Conservation (phyloP, 2,329 filamentous ascomycete genomes). For the Verticillium klebahnii region DNA sequence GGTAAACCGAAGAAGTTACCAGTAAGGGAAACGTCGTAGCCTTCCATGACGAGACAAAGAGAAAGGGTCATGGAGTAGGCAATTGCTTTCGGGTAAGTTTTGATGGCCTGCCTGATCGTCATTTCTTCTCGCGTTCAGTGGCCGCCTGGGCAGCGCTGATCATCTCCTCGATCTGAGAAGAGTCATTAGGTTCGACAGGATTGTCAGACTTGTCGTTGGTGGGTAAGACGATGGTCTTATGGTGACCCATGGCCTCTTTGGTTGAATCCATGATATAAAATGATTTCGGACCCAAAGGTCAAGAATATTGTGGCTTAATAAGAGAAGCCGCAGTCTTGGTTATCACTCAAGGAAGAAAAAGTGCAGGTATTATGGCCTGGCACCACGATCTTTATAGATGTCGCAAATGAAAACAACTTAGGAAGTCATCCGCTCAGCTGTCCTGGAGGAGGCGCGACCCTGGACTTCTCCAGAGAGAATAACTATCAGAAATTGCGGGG, state of each 20-base stretch:
- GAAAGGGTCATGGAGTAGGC: conserved; percentile 18
- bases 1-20: conserved; percentile 17
- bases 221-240: background rate
- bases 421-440: background rate
- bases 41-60: conserved; percentile 19
- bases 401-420: background rate
- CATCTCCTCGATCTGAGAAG: background rate
- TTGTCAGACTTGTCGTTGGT: background rate
- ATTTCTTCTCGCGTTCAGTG: background rate
- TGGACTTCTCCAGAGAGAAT: background rate
- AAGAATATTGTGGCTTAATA: background rate
- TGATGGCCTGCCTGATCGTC: background rate
- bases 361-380: background rate
- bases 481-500: no score
- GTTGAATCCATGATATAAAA: background rate
- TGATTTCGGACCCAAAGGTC: background rate
- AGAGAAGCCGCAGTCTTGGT: background rate
- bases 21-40: conserved; percentile 17
- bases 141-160: background rate
- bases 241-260: background rate
- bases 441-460: background rate
- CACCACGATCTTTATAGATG: background rate
- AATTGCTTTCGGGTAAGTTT: conserved; percentile 17
- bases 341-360: background rate
- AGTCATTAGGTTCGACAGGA: background rate